These are phyloP conservation scores for Fusarium guadeloupense DNA, from an alignment of 2,329 filamentous ascomycete species.

Conservation along the genomic window DNA sequence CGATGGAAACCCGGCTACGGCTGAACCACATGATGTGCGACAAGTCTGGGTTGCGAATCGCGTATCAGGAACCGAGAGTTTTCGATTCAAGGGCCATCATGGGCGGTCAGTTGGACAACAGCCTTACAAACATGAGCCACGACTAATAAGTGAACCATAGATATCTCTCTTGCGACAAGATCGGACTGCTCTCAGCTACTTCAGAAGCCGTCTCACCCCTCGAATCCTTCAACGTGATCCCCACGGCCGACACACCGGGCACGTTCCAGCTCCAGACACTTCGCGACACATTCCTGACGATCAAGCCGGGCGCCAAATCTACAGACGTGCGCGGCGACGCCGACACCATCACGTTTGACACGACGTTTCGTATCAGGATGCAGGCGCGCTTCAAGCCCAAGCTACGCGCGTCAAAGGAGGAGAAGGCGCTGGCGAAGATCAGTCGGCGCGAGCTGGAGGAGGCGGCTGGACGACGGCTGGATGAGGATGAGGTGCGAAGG, in stretches of 20 bases:
- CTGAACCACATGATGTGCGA: conserved; percentile 93
- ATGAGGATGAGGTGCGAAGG: conserved; percentile 86
- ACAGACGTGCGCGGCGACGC: conserved; percentile 82
- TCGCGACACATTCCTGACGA: conserved; percentile 74
- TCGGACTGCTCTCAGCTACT: conserved; percentile 78
- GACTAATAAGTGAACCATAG: conserved; percentile 54
- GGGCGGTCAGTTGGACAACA: conserved; percentile 67
- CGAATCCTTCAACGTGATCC: conserved; percentile 80
- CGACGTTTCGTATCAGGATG: conserved; percentile 86
- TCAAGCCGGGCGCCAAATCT: conserved; percentile 63
- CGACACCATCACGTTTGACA: conserved; percentile 71
- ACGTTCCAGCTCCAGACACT: conserved; percentile 80
- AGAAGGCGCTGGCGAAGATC: conserved; percentile 85
- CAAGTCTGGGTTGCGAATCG: conserved; percentile 94
- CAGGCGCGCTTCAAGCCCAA: conserved; percentile 93
- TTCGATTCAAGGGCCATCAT: conserved; percentile 90
- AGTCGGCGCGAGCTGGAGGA: conserved; percentile 85
- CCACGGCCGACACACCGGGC: conserved; percentile 70
- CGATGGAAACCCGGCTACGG: conserved; percentile 81
- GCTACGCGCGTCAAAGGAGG: conserved; percentile 80
- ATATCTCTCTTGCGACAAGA: conserved; percentile 87
- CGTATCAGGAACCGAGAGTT: conserved; percentile 81
- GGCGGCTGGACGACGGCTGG: conserved; percentile 76
- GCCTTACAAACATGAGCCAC: fast-evolving
- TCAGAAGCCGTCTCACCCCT: conserved; percentile 84